Conservation (phyloP, 2,329 filamentous ascomycete genomes). For the Ceratocystis smalleyi region DNA sequence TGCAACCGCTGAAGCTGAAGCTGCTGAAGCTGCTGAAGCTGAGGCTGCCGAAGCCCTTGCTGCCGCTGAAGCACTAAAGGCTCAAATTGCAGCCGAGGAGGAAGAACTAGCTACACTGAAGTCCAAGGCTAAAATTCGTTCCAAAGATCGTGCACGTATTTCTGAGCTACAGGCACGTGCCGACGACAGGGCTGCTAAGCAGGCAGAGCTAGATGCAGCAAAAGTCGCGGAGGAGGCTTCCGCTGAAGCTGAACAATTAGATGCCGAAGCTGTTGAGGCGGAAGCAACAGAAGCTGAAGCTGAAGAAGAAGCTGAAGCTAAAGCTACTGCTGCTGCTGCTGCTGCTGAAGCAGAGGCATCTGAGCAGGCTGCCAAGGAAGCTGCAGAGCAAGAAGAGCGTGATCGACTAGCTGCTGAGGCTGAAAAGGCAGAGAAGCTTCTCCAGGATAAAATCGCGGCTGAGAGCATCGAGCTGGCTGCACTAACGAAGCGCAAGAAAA, state of each 20-base stretch:
- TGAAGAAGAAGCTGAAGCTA: conserved; percentile 6
- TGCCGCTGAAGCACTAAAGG: not conserved
- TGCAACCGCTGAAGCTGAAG: not conserved
- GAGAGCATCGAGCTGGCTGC: conserved; percentile 27
- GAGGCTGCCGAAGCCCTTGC: not conserved
- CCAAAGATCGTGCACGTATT: conserved; percentile 7
- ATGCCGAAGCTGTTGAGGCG: conserved; percentile 20
- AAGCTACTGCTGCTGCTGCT: conserved; percentile 16
- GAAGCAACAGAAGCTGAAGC: conserved; percentile 16
- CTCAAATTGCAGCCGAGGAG: conserved; percentile 7
- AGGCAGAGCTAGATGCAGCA: conserved; percentile 15
- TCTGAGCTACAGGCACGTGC: conserved; percentile 10
- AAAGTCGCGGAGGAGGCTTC: conserved; percentile 19
- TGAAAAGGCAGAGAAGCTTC: not conserved
- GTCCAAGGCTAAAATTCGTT: conserved; percentile 2
- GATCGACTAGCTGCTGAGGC: not conserved
- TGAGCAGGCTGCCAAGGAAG: conserved; percentile 18
- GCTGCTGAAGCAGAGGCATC: conserved; percentile 20
- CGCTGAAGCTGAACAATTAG: conserved; percentile 16
- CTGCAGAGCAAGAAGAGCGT: conserved; percentile 20
- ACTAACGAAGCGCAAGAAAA: conserved; percentile 37
- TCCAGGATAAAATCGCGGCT: not conserved
- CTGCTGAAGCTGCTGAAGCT: not conserved
- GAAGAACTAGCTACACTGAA: conserved; percentile 9
- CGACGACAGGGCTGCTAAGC: conserved; percentile 18